Base-by-base conservation (phyloP, 2,329 filamentous ascomycete genomes). In the Colletotrichum sp. region DNA sequence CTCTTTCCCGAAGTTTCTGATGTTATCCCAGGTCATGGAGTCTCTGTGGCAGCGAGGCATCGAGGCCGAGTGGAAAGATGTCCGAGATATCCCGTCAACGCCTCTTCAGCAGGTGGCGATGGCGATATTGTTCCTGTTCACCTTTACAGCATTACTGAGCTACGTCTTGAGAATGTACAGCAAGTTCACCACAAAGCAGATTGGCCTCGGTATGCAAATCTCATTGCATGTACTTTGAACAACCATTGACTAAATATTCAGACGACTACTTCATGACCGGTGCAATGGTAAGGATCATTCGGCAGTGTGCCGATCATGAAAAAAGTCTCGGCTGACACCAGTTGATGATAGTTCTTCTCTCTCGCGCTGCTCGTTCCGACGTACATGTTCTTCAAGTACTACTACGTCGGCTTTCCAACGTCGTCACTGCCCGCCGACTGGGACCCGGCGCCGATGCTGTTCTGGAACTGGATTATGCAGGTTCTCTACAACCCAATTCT, bases 401-500 rank as follows among this genome's bases (percentile, higher is more conserved):
- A 70, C 30, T 74, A 74, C 32, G 39, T 60, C 39, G 71, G 65
- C 13, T 74, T 69, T n/a, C 65, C 70, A 18, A 69, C 71, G 3
- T 55, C 71, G 6, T 62, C 66, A 2, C 18, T 70, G 5, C 71
- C 71, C 16, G 25, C n/a, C 16, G 71, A 64, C 66, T 70, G 66
- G 65, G 66, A 69, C n/a, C 65, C 66, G 25, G 34, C 66, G 9
- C 65, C 71, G 15, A 70, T 70, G 65, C 58, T 74, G 9, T 74
- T 69, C 39, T 72, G 70, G 62, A 68, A 74, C 16, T 74, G 56
- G 56, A 70, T 74, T 9, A 39, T 69, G 56, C 83, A 87, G 66
- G 78, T 87, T 7, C 78, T 86, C 6, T 88, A 88, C 79, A 88
- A 87, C 70, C 87, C 87, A 0, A 85, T 88, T 58, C 79, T 89